Percentiles rank a stretch among this genome's conserved stretches.
These are phyloP conservation scores for Thalia dealbata DNA, from an alignment of 176 grass and related monocot genomes.

Conservation along the genomic window DNA sequence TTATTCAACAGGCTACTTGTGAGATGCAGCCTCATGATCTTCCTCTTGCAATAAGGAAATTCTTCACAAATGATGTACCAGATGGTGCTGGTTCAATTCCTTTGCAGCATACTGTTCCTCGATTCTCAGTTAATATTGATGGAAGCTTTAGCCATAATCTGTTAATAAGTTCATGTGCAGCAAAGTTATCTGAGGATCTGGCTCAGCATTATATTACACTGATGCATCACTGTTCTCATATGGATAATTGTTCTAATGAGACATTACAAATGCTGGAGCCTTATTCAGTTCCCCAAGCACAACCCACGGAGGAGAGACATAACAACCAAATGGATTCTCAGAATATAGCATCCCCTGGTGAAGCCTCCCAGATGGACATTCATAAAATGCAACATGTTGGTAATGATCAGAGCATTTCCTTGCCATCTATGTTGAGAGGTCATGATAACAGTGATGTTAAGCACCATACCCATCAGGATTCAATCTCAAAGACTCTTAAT, in stretches of 20 bases:
- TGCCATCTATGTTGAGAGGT: conserved; percentile 26
- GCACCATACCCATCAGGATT: conserved; percentile 21
- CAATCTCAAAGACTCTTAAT: conserved; percentile 27
- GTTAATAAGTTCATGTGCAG: conserved; percentile 58
- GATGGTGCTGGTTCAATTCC: conserved; percentile 35
- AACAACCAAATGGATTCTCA: conserved; percentile 17
- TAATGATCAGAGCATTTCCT: conserved; percentile 22
- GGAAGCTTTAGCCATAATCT: conserved; percentile 45
- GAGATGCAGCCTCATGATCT: conserved; percentile 71
- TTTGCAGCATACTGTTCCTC: conserved; percentile 52
- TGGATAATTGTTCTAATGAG: conserved; percentile 27
- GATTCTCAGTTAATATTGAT: conserved; percentile 72
- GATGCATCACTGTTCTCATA: conserved; percentile 48
- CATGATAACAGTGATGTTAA: conserved; percentile 18
- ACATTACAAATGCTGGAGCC: conserved; percentile 29
- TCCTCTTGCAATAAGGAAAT: conserved; percentile 63
- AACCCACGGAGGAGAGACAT: conserved; percentile 19
- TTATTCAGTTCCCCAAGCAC: conserved; percentile 22
- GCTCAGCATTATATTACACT: conserved; percentile 69
- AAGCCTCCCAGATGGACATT: conserved; percentile 24
- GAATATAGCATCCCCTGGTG: conserved; percentile 13
- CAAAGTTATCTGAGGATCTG: conserved; percentile 57
- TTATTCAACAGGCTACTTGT: conserved; percentile 56
- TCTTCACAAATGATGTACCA: conserved; percentile 58
- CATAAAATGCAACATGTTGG: conserved; percentile 21